Base-by-base conservation (phyloP, 2,329 filamentous ascomycete genomes). In the Epichloe elymi region DNA sequence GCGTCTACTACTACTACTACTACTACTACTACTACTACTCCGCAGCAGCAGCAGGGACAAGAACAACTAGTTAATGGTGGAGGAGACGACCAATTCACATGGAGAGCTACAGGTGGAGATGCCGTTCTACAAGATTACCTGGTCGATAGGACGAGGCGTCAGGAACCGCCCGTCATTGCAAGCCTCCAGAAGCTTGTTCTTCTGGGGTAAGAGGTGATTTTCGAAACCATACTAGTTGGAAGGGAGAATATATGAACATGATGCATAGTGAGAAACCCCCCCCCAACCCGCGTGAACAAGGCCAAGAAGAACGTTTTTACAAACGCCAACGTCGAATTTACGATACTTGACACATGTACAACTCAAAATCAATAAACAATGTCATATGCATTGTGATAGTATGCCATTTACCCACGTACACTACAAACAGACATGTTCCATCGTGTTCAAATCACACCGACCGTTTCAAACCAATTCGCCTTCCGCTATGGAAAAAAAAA, bases 41-140 rank as follows among this genome's bases (percentile, higher is more conserved):
- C 23, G 17, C 49, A 23, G 33, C 53, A 56, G 30, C 49, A 54
- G 17, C 49, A 56, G 37, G 39, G 58, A 38, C 52, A 57, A 40
- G 36, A 51, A 47, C 52, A 56, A 50, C 54, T 42, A 52, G 17
- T 58, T 10, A 56, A 52, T 1, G 56, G 51, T 7, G 59, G 51
- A 45, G 59, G 51, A 45, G 59, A 48, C 46, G 43, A 35, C 35
- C 36, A 45, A 3, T 33, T 23, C 4, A 49, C 55, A 37, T 67
- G 59, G 65, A 65, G 56, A 51, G 68, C 70, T 5, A 67, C 63
- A n/a, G 76, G 76, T 3, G 74, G 71, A 2, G 74, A 76, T 20
- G 75, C 71, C 3, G 76, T 80, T 36, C 58, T 79, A 49, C 68
- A 69, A 50, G 75, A 79, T 53, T 74, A 71, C 54, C 62, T 77